Evolutionary conservation across 352 stramenopile genomes (phyloP).

Genomic region (Blastocystis sp.): DNA sequence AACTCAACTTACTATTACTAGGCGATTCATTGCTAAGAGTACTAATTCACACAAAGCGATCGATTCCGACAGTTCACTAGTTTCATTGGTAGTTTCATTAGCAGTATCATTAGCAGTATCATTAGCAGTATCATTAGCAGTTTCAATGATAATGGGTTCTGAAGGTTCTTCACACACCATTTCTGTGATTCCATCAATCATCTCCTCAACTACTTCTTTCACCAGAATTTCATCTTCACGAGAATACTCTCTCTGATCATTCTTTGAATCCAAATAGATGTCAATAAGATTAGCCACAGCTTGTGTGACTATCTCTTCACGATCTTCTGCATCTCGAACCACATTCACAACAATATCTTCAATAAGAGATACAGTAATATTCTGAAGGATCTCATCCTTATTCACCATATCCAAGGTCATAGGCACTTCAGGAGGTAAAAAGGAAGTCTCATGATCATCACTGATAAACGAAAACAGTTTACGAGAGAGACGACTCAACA

Average conservation of each 20-base stretch:
- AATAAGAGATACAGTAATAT: neutral
- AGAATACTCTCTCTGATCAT: neutral
- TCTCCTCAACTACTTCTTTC: neutral
- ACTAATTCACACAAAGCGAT: neutral
- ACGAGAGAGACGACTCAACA: neutral
- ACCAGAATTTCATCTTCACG: slow-evolving; percentile 2
- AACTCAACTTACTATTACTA: neutral
- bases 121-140: neutral
- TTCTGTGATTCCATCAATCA: neutral
- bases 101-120: too few species aligned
- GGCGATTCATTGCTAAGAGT: neutral
- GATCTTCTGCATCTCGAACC: neutral
- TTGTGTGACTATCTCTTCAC: neutral
- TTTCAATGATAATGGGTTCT: neutral
- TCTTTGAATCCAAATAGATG: neutral
- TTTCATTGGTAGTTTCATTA: neutral
- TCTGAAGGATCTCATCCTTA: neutral
- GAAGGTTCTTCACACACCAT: neutral
- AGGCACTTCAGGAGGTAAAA: neutral
- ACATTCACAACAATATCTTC: neutral
- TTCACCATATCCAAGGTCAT: neutral
- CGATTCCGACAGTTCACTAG: neutral
- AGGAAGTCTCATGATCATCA: neutral
- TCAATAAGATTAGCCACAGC: neutral
- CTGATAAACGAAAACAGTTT: neutral